Evolutionary conservation across 768 basidiomycete genomes (phyloP), one percentile per base, ranked within the genome.

Genomic region (Termitomyces sp.): DNA sequence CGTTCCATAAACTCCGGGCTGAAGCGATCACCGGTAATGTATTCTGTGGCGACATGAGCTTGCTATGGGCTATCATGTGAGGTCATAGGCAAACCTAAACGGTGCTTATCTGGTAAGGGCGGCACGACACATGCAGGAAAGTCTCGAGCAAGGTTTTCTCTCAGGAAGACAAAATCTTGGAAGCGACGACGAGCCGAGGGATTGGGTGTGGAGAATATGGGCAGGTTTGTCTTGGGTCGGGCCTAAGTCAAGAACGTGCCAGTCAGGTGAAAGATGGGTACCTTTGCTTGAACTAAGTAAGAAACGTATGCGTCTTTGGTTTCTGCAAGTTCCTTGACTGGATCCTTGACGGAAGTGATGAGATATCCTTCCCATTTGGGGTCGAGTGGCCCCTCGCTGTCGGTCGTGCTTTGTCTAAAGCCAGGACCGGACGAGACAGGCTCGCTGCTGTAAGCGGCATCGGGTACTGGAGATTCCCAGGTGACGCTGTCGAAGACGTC

Each of bases 111-210:
- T 7, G 97, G 97, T 43, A 99, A 79, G 9, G 92, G 91, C 25
- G 97, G 95, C 0, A 98, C 92, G n/a, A 99, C 94, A 64, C 94
- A 96, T 53, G 97, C 97, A 3, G 94, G 94, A 65, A 98, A 99
- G 71, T 95, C 89, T 73, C 86, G 86, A 11, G 84, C 82, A 23
- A 99, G 82, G 63, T 96, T 84, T 43, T 96, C 86, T 55, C 91
- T 79, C 44, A 99, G 76, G 67, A 98, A 98, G 35, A 91, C 90
- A 71, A 99, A 99, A 72, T 99, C 97, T 64, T 95, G 92, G 73
- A 96, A 99, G 31, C 97, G 86, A 55, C 97, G 81, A 47, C 97
- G 84, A 15, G 89, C 77, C 2, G 85, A 84, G 1, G 91, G 89
- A 56, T 76, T 89, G 5, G 78, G 75, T 5, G 83, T 80, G 2